Evolutionary conservation across 768 basidiomycete species (phyloP).

Genomic region (Mrakia blollopis): DNA sequence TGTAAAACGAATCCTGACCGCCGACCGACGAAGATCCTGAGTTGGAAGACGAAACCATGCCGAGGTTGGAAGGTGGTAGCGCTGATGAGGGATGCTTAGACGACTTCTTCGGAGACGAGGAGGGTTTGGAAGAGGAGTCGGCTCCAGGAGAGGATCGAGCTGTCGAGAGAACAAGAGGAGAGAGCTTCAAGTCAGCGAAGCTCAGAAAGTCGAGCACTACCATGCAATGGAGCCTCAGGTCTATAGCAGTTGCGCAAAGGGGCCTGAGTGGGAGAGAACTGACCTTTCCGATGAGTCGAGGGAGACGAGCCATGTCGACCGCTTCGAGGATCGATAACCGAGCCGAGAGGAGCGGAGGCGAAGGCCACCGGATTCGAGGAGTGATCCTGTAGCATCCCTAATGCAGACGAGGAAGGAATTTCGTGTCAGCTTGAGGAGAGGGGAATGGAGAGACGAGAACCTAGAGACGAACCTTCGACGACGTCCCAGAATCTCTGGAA

Average conservation of each 20-base stretch:
- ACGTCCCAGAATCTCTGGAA: slow-evolving; percentile 27
- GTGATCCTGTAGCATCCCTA: slow-evolving; percentile 23
- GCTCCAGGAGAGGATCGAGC: not conserved
- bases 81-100: not conserved
- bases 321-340: slow-evolving; percentile 8
- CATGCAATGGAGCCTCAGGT: too few relatives aligned
- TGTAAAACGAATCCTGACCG: slow-evolving; percentile 21
- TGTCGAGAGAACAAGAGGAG: not conserved
- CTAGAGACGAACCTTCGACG: slow-evolving; percentile 9
- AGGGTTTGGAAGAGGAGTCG: not conserved
- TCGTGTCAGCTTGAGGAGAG: not conserved
- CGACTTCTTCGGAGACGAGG: not conserved
- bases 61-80: not conserved
- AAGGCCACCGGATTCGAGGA: slow-evolving; percentile 27
- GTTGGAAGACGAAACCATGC: not conserved
- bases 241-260: too few relatives aligned
- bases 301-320: not conserved
- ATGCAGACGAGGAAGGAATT: not conserved
- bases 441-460: not conserved
- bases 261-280: not conserved
- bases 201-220: too few relatives aligned
- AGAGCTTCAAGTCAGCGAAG: not conserved
- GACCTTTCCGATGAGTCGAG: not conserved
- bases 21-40: not conserved
- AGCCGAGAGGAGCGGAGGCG: slow-evolving; percentile 25